Evolutionary conservation across 2,329 filamentous ascomycete species (phyloP).

Genomic region (Cytospora chrysosperma): DNA sequence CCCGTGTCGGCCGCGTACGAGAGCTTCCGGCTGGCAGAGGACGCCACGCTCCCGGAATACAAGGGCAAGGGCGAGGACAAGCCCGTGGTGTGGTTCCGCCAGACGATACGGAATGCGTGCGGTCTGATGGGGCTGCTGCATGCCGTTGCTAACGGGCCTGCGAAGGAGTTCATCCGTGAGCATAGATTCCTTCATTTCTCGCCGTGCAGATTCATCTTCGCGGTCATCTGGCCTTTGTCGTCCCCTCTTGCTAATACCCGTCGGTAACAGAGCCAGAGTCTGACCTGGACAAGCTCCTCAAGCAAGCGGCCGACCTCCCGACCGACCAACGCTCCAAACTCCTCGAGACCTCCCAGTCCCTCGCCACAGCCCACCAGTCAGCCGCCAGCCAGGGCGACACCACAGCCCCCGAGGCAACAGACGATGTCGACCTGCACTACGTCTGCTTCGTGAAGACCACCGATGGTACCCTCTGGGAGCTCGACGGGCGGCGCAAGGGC

Average conservation of each 20-base stretch:
- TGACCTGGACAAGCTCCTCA: constrained; percentile 64
- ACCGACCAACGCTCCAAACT: constrained; percentile 67
- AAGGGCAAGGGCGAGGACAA: constrained; percentile 64
- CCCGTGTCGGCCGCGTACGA: constrained; percentile 81
- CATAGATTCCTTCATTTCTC: constrained; percentile 27
- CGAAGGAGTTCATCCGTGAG: constrained; percentile 59
- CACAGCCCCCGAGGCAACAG: constrained; percentile 71
- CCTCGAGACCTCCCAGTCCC: constrained; percentile 71
- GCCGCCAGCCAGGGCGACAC: constrained; percentile 80
- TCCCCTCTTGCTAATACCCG: neutral
- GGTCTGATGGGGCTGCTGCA: constrained; percentile 88
- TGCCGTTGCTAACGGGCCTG: constrained; percentile 74
- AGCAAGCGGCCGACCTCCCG: constrained; percentile 66
- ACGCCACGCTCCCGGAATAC: constrained; percentile 64
- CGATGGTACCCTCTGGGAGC: constrained; percentile 63
- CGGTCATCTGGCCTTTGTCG: neutral
- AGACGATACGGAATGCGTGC: constrained; percentile 93
- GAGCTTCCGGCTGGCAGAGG: constrained; percentile 70
- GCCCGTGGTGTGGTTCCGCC: constrained; percentile 88
- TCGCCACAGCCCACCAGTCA: constrained; percentile 76
- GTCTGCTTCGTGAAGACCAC: constrained; percentile 84
- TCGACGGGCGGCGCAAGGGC: constrained; percentile 59
- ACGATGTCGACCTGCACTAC: constrained; percentile 89
- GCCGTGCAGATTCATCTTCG: neutral
- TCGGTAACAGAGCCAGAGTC: constrained; percentile 46